phyloP scores from a whole-genome alignment of 208 protist genomes.

The Endotrypanum monterogeii region DNA sequence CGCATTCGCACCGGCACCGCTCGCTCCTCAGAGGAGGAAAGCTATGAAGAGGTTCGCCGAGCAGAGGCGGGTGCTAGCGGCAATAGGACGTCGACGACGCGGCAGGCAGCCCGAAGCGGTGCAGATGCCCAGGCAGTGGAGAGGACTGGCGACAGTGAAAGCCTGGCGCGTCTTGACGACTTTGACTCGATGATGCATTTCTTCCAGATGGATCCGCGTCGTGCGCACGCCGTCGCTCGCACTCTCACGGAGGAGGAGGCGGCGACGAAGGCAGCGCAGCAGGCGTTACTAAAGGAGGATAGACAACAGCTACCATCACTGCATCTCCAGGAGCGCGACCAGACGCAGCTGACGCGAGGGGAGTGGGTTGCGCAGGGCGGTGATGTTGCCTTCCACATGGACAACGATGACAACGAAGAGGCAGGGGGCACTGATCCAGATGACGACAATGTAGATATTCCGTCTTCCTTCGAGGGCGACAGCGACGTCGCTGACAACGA shows the following conservation, averaged over 20 bases:
- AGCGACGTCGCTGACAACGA: constrained; percentile 28
- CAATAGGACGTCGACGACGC: not conserved
- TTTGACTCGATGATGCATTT: constrained; percentile 75
- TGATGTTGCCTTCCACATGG: constrained; percentile 73
- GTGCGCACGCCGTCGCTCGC: constrained; percentile 66
- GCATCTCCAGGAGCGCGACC: constrained; percentile 36
- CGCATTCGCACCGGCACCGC: constrained; percentile 24
- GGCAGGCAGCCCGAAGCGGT: not conserved
- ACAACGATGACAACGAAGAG: constrained; percentile 50
- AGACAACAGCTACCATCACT: constrained; percentile 54
- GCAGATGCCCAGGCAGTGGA: constrained; percentile 10
- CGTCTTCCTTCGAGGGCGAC: constrained; percentile 47
- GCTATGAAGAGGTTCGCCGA: not conserved
- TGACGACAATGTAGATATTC: constrained; percentile 55
- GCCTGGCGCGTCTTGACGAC: constrained; percentile 40
- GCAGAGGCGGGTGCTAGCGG: not conserved
- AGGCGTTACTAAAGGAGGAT: constrained; percentile 56
- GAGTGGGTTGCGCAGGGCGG: constrained; percentile 83
- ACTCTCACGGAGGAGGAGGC: constrained; percentile 68
- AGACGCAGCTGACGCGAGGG: constrained; percentile 53
- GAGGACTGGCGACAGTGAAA: not conserved
- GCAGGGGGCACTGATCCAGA: constrained; percentile 23
- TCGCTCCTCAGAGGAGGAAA: constrained; percentile 13
- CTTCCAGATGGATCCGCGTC: constrained; percentile 64
- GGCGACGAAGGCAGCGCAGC: constrained; percentile 32